Base-by-base conservation (phyloP, 1,139 yeast species). In the Debaryomyces sp. region DNA sequence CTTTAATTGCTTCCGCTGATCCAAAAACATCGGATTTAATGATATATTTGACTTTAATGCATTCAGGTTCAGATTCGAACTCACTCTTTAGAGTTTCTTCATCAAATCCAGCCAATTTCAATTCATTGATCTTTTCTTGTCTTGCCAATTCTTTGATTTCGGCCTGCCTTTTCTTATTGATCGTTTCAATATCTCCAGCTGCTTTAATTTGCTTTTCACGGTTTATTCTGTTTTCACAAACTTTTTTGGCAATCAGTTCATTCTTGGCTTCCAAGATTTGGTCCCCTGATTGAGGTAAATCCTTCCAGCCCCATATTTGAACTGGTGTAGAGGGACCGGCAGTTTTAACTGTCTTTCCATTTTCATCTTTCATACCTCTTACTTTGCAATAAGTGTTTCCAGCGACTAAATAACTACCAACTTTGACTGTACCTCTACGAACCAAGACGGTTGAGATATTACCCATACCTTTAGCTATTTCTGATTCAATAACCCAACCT, bases 231-330 rank as follows among this genome's bases (percentile, higher is more conserved):
- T 86, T 86, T 8, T 78, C 78, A 15, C 85, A 77, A 6, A 87
- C 96, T 56, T 82, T 84, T 58, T 89, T 92, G 10, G 96, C 97
- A 38, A 75, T 66, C 27, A 80, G 76, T 62, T 92, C 98, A 55
- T 73, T 80, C 50, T 80, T 78, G 7, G 96, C 96, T 62, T 90
- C 87, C 6, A 94, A 65, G 1, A 89, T 84, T 56, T 82, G 84
- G 54, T 91, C 97, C 2, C 99, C 99, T 18, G 96, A 95, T 45
- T 83, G 89, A 0, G 99, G 99, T 41, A 91, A 70, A 36, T 85
- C 94, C 61, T 89, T 91, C 99, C 99, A 94, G 0, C 99, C 99
- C 68, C 91, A 80, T 5, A 94, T 77, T 60, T 91, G 96, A 1
- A 90, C 96, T 0, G 98, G 97, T 2, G 89, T 85, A 0, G 97